A percentile compares a stretch with the other conserved stretches of the same genome.
Conservation (phyloP, 192 early-diverging fungal species). For the Pilaira anomala region DNA sequence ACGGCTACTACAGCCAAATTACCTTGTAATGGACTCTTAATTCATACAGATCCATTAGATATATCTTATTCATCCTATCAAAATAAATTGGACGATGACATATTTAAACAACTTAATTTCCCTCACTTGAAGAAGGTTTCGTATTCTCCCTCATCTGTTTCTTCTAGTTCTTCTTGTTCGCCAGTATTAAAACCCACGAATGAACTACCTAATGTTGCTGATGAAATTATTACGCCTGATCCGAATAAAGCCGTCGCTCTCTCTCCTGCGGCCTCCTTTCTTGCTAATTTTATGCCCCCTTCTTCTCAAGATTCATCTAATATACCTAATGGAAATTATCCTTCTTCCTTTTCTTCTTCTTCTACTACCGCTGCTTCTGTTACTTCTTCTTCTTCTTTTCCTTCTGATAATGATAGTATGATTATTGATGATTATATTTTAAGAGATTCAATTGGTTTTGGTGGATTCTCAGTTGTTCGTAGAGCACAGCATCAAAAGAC, state of each 20-base stretch:
- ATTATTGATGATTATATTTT: constrained; percentile 70
- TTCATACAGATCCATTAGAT: constrained; percentile 9
- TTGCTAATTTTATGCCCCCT: constrained; percentile 33
- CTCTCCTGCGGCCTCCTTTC: constrained; percentile 37
- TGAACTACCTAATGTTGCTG: neutral
- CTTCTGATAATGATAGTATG: constrained; percentile 70
- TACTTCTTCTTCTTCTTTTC: too few relatives aligned
- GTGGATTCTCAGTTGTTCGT: constrained; percentile 74
- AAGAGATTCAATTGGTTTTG: constrained; percentile 64
- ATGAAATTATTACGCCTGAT: too few relatives aligned
- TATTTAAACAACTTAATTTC: constrained; percentile 8
- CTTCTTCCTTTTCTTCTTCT: too few relatives aligned
- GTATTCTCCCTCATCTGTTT: neutral
- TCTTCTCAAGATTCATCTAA: neutral
- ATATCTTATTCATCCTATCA: constrained; percentile 2
- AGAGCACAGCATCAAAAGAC: constrained; percentile 52
- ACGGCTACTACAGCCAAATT: too few relatives aligned
- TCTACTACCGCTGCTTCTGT: too few relatives aligned
- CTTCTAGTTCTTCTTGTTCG: neutral
- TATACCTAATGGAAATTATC: too few relatives aligned
- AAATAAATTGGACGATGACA: constrained; percentile 4
- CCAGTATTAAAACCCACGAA: neutral
- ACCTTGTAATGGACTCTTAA: too few relatives aligned
- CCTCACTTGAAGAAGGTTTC: neutral
- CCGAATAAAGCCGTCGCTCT: neutral